phyloP scores from a whole-genome alignment of 2,329 filamentous ascomycete species.

The Calonectria pseudoreteaudii region DNA sequence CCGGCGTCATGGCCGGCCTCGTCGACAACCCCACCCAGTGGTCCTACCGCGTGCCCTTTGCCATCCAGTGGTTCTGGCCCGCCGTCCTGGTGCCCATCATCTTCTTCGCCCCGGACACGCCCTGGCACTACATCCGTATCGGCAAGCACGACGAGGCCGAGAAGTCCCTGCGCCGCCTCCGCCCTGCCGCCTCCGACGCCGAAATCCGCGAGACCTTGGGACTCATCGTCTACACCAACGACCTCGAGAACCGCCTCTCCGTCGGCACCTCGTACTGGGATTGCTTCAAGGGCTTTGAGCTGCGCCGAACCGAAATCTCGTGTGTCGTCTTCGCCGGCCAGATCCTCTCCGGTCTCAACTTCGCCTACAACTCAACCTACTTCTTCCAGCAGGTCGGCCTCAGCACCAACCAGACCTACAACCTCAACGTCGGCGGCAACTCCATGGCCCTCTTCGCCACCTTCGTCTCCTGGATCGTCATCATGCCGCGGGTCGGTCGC shows the following conservation, averaged over 20 bases:
- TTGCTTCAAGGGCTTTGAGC: conserved; percentile 57
- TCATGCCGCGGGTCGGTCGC: conserved; percentile 57
- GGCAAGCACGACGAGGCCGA: conserved; percentile 49
- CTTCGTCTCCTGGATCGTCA: conserved; percentile 54
- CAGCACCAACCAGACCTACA: conserved; percentile 43
- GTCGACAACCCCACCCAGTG: conserved; percentile 50
- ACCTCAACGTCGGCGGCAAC: conserved; percentile 53
- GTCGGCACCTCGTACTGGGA: conserved; percentile 55
- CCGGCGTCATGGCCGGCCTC: conserved; percentile 44
- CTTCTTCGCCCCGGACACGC: conserved; percentile 59
- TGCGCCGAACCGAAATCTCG: conserved; percentile 53
- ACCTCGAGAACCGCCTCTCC: conserved; percentile 51
- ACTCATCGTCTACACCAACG: conserved; percentile 57
- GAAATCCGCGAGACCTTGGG: conserved; percentile 52
- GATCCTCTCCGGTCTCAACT: conserved; percentile 48
- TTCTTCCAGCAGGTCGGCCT: conserved; percentile 55
- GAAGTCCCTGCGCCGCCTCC: conserved; percentile 47
- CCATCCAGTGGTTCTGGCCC: conserved; percentile 62
- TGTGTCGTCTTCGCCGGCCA: conserved; percentile 51
- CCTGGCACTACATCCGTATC: conserved; percentile 56
- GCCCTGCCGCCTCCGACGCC: conserved; percentile 39
- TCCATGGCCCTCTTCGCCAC: conserved; percentile 57
- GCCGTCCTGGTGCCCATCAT: conserved; percentile 53
- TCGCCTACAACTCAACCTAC: conserved; percentile 56
- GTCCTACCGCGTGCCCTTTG: conserved; percentile 61